Base-by-base conservation (phyloP, 495 filamentous ascomycete species). In the Haplographium delicatum region DNA sequence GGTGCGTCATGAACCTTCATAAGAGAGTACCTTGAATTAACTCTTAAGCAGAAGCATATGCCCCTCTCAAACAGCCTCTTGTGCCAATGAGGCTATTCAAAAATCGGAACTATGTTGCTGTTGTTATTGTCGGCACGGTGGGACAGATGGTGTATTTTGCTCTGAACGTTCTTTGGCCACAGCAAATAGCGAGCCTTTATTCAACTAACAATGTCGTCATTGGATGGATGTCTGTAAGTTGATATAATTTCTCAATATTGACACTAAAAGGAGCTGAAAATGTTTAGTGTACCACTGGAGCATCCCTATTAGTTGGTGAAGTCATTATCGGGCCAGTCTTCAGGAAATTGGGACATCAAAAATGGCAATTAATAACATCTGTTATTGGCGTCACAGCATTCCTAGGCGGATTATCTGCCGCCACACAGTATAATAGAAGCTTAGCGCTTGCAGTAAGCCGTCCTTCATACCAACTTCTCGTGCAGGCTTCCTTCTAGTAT, bases 41-140 rank as follows among this genome's bases (percentile, higher is more conserved):
- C n/a, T n/a, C 6, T 30, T 27, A 5, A 30, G 16, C 23, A 59
- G 62, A 57, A 54, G 60, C 23, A 47, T 56, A 47, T 37, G 37
- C 27, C 2, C 31, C 33, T 42, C 46, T 53, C 35, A 44, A 47
- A 38, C 47, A 57, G 19, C 49, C 54, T 24, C 48, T 70, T 9
- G 54, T 70, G 47, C 66, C 66, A 10, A 56, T 60, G 6, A 51
- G 55, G 18, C 60, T 70, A n/a, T 65, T 70, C 62, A 64, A 62
- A 51, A 67, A 62, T 27, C 26, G 58, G 16, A 55, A 58, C 18
- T 70, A 53, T 46, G 43, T 62, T 22, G 64, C 59, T 22, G 63
- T 66, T 45, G 33, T 39, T n/a, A 15, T 38, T 18, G 20, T 27
- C 20, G 35, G 58, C 57, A 40, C 39, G 9, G 47, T 68, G 25